phyloP scores from a whole-genome alignment of 2,329 filamentous ascomycete genomes.

The Metarhizium humberi region DNA sequence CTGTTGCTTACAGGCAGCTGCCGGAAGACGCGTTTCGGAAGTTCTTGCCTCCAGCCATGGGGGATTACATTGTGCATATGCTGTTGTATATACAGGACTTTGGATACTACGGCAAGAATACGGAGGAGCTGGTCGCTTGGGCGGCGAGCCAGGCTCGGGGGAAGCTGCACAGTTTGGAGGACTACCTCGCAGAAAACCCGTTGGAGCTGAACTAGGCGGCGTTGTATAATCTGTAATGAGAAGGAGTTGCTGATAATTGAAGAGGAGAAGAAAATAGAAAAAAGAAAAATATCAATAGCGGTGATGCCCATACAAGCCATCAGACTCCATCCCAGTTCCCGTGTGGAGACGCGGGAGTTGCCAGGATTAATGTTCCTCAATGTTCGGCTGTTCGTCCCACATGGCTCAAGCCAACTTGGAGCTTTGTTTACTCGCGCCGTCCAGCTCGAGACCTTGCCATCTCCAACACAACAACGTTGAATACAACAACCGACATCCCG shows the following conservation, averaged over 20 bases:
- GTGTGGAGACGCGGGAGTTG: too few species aligned
- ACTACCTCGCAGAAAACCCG: constrained; percentile 11
- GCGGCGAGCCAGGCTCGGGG: constrained; percentile 11
- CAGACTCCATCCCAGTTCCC: too few species aligned
- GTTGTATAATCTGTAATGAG: background rate
- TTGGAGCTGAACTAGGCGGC: constrained; percentile 1
- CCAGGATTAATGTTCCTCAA: too few species aligned
- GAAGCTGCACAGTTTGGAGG: constrained; percentile 12
- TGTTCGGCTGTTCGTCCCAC: too few species aligned
- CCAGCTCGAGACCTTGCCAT: too few species aligned
- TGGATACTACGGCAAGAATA: constrained; percentile 13
- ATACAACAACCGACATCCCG: too few species aligned
- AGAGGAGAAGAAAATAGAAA: background rate
- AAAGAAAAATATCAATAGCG: too few species aligned
- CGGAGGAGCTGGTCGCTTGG: constrained; percentile 13
- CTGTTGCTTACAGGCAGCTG: constrained; percentile 14
- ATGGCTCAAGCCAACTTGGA: too few species aligned
- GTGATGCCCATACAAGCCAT: too few species aligned
- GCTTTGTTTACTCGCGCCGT: too few species aligned
- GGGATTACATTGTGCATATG: constrained; percentile 7
- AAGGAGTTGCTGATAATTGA: background rate
- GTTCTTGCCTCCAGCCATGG: constrained; percentile 5
- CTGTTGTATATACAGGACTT: constrained; percentile 10
- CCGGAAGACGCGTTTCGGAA: constrained; percentile 11
- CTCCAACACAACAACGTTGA: too few species aligned